Conservation (phyloP, 441 rosid genomes). For the Gossypium trilobum region DNA sequence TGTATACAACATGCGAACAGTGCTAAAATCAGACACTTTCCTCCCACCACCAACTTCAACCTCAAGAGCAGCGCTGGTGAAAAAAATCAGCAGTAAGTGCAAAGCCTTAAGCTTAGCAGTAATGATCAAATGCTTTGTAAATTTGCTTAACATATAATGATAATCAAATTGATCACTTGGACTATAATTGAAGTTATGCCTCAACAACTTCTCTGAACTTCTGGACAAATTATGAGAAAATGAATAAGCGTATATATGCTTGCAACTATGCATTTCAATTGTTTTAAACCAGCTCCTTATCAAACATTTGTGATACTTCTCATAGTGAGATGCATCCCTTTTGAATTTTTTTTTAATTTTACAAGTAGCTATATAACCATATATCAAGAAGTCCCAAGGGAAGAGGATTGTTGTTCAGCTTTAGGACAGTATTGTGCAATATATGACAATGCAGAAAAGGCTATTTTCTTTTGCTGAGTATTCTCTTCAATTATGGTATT, state of each 20-base stretch:
- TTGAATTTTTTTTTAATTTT: background rate
- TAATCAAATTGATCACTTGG: background rate
- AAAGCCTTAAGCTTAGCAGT: constrained; percentile 5
- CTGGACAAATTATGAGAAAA: background rate
- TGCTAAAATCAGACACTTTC: constrained; percentile 79
- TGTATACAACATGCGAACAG: constrained; percentile 64
- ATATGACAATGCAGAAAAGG: background rate
- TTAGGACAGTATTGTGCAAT: background rate
- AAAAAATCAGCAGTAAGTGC: background rate
- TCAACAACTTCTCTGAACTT: background rate
- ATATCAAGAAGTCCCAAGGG: background rate
- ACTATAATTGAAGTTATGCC: background rate
- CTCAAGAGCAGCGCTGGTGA: constrained; percentile 66
- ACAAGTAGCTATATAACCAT: background rate
- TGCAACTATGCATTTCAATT: background rate
- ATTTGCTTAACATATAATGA: background rate
- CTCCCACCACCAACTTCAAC: constrained; percentile 92
- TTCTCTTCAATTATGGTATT: background rate
- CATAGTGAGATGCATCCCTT: background rate
- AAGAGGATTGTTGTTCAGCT: background rate
- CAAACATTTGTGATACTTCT: background rate
- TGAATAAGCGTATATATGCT: background rate
- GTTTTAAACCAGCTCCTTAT: background rate
- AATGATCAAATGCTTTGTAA: background rate
- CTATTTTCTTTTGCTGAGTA: background rate